Evolutionary conservation across 495 filamentous ascomycete species (phyloP).

Genomic region (Daldinia childiae): DNA sequence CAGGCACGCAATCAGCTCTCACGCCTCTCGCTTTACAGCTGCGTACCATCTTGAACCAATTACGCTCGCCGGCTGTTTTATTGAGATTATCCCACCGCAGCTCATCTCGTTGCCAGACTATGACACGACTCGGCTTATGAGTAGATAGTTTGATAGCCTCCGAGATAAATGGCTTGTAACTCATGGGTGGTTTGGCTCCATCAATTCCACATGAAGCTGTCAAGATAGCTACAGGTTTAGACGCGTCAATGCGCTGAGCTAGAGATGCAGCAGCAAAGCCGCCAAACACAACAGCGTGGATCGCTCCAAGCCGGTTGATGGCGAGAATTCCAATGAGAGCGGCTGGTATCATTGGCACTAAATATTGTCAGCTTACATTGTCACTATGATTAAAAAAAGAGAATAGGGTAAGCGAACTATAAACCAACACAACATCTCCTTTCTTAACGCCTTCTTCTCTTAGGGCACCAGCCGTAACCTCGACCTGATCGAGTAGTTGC

Average conservation of each 20-base stretch:
- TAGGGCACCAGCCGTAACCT: slow-evolving; percentile 82
- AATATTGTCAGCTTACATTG: slow-evolving; percentile 13
- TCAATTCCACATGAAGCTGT: slow-evolving; percentile 95
- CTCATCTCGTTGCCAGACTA: slow-evolving; percentile 83
- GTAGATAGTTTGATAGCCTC: slow-evolving; percentile 68
- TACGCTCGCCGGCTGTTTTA: slow-evolving; percentile 71
- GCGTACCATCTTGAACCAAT: slow-evolving; percentile 80
- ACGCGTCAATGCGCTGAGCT: slow-evolving; percentile 88
- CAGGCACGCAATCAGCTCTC: slow-evolving; percentile 75
- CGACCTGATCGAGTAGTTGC: slow-evolving; percentile 82
- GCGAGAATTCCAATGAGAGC: slow-evolving; percentile 86
- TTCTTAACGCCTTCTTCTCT: slow-evolving; percentile 82
- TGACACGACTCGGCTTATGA: slow-evolving; percentile 71
- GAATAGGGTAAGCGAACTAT: slow-evolving; percentile 67
- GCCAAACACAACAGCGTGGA: slow-evolving; percentile 92
- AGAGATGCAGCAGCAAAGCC: slow-evolving; percentile 84
- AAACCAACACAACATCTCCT: slow-evolving; percentile 92
- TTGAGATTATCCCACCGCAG: slow-evolving; percentile 73
- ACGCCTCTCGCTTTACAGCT: slow-evolving; percentile 71
- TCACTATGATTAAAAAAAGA: not conserved
- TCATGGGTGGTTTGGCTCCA: slow-evolving; percentile 76
- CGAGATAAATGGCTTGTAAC: slow-evolving; percentile 76
- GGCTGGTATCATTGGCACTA: slow-evolving; percentile 96
- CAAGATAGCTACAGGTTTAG: slow-evolving; percentile 76
- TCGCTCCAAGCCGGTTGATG: slow-evolving; percentile 80